Base-by-base conservation (phyloP, 2,329 filamentous ascomycete species). In the Macrophomina pseudophaseolina region DNA sequence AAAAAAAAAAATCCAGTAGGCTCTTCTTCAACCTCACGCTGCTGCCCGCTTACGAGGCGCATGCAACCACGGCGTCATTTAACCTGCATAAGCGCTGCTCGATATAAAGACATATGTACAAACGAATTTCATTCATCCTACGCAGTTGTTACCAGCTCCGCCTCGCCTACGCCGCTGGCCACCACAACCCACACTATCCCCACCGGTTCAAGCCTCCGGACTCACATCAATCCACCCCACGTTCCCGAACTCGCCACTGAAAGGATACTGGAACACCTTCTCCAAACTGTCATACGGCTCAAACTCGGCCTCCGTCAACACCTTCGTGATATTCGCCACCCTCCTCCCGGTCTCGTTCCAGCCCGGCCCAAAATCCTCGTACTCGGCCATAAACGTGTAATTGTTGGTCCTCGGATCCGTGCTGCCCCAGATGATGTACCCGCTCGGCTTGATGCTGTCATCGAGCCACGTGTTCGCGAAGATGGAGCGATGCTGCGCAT, bases 381-480 rank as follows among this genome's bases (percentile, higher is more conserved):
- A 87, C 70, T 87, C 86, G 0, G 85, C 86, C 85, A 87, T 85
- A 5, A 86, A 78, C 0, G 87, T 88, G 35, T 80, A 72, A 58
- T 79, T 81, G 8, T 69, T 73, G 4, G 80, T 75, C 68, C 74
- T 80, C 56, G 75, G 80, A 67, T 78, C 81, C 7, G 76, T 80
- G 30, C 72, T 68, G 14, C 78, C 72, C 86, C 86, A 88, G 11
- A 79, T 71, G 44, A 85, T 86, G 71, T 89, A 90, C 1, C 87
- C 87, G 1, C 77, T 79, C 0, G 83, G 78, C 44, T 78, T 69
- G 32, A 89, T 84, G 53, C 82, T 85, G 5, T 80, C 79, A 71
- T 89, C 87, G 5, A 89, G 77, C 69, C 85, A 86, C 1, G 79
- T 82, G 11, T 83, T 75, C 64, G 85, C 83, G 69, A 88, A 89